Evolutionary conservation across 1,139 yeast genomes (phyloP), one percentile per base, ranked within the genome.

Genomic region (Lodderomyces theae): DNA sequence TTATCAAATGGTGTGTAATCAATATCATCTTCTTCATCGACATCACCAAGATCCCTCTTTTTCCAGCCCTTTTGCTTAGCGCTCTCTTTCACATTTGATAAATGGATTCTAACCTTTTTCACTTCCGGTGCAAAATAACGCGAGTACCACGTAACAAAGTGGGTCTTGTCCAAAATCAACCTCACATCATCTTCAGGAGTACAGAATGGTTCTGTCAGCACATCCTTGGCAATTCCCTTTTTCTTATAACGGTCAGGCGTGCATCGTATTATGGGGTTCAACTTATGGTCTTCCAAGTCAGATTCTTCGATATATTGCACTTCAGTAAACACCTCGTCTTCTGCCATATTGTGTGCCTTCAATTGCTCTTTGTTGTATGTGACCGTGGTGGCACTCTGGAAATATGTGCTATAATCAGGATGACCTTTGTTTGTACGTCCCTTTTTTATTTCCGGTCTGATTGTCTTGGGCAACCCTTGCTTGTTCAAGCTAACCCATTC

Each of bases 401-500:
- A 88, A 65, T 80, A 86, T 1, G 92, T 85, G 6, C 81, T 79
- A 52, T 86, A 85, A 36, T 81, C 80, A 4, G 96, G 96, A 13
- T 72, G 70, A 2, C 79, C 80, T 38, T 84, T 76, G 50, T 78
- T 75, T 34, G 83, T 81, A 39, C 63, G 67, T 5, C 95, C 95
- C 47, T 82, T 79, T 54, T 86, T 86, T 52, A 80, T 53, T 51
- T 85, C 73, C 1, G 96, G 96, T 37, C 63, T 69, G 39, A 87
- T 78, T 0, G 95, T 86, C 58, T 82, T 81, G 41, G 96, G 94
- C n/a, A 74, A 60, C 7, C 96, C 96, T 45, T 82, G 79, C 47
- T 82, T 81, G 42, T 87, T 74, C 53, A 88, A 69, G 2, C 87
- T 75, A 37, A 88, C 69, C 96, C 96, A 88, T n/a, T 85, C 86